Evolutionary conservation across 108 stramenopile genomes (phyloP).

Genomic region (Cyclostephanos tholiformis): DNA sequence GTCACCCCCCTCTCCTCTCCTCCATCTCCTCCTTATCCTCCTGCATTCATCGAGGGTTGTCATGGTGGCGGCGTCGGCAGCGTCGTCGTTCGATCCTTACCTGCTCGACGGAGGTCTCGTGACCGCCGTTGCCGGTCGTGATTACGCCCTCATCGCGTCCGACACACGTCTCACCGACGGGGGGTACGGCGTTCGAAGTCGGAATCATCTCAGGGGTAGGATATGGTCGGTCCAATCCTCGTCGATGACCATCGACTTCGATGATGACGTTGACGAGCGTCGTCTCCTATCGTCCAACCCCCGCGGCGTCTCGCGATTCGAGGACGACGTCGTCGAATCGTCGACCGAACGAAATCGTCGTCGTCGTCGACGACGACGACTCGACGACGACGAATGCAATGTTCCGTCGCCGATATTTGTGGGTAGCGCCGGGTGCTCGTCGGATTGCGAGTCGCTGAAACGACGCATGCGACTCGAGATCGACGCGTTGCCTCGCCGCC

Average conservation of each 20-base stretch:
- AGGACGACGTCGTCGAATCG: background rate
- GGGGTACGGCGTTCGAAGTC: slow-evolving; percentile 70
- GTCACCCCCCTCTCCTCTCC: no score
- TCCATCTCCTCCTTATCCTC: no score
- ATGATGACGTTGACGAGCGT: background rate
- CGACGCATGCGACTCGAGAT: slow-evolving; percentile 60
- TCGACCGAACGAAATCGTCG: background rate
- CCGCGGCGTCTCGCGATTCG: background rate
- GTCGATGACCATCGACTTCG: background rate
- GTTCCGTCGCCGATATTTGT: slow-evolving; percentile 52
- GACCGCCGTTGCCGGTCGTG: slow-evolving; percentile 74
- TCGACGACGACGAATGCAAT: background rate
- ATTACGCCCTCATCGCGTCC: slow-evolving; percentile 68
- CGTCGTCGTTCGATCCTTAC: slow-evolving; percentile 76
- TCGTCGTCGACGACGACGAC: no score
- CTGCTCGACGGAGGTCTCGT: slow-evolving; percentile 80
- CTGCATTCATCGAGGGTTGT: background rate
- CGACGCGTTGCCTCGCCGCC: slow-evolving; percentile 23
- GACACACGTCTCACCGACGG: slow-evolving; percentile 78
- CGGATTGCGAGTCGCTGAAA: slow-evolving; percentile 80
- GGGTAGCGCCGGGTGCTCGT: slow-evolving; percentile 75
- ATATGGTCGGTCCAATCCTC: slow-evolving; percentile 56
- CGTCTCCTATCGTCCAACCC: background rate
- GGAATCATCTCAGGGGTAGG: slow-evolving; percentile 63
- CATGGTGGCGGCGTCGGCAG: background rate